Conservation (phyloP, 2,329 filamentous ascomycete genomes). For the Claviceps sorghi region DNA sequence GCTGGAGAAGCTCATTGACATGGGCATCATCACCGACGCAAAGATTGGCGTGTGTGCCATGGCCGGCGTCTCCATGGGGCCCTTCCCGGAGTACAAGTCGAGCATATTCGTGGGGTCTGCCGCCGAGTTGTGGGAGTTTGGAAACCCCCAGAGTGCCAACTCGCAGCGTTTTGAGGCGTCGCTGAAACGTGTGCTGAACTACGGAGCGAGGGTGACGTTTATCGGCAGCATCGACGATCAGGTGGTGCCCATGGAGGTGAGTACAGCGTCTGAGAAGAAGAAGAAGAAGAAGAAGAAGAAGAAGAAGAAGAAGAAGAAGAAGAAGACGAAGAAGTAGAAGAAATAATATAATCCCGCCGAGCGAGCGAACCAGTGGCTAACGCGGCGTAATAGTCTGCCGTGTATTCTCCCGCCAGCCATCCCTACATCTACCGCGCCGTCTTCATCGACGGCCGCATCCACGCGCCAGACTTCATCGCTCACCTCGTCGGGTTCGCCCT, state of each 20-base stretch:
- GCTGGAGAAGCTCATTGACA: constrained; percentile 78
- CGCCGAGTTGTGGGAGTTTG: constrained; percentile 92
- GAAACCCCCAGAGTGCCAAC: constrained; percentile 63
- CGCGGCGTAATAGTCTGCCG: constrained; percentile 45
- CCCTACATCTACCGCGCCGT: constrained; percentile 93
- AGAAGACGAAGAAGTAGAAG: neutral
- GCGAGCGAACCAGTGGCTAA: neutral
- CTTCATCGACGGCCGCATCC: constrained; percentile 84
- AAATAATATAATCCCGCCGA: neutral
- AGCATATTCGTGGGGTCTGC: constrained; percentile 79
- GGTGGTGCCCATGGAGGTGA: constrained; percentile 76
- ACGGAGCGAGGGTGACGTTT: constrained; percentile 73
- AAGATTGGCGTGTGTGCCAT: constrained; percentile 76
- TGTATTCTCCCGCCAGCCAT: constrained; percentile 73
- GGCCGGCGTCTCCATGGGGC: constrained; percentile 86
- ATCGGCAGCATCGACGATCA: constrained; percentile 95
- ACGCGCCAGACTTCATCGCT: constrained; percentile 85
- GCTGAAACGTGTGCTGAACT: constrained; percentile 57
- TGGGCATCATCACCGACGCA: constrained; percentile 64
- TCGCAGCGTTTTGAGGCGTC: constrained; percentile 68
- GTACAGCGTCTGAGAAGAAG: constrained; percentile 11
- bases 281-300: neutral
- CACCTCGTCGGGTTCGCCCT: constrained; percentile 86
- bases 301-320: neutral
- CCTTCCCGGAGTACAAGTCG: constrained; percentile 83